Base-by-base conservation (phyloP, 371 early-diverging fungal species). In the Rhizopus sp. region DNA sequence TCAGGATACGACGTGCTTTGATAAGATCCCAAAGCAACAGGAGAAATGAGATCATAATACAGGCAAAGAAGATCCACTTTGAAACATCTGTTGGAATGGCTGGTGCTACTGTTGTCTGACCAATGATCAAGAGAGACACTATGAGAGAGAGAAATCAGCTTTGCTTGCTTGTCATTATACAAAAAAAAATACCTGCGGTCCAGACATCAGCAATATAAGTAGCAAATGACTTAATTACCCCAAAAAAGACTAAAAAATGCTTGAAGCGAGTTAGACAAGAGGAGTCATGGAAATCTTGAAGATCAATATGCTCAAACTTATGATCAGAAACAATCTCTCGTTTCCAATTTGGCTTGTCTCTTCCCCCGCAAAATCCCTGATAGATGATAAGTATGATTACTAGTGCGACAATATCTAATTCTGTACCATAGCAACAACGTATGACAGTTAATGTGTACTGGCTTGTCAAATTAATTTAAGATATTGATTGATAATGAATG, bases 301-400 rank as follows among this genome's bases (percentile, higher is more conserved):
- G 81, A 60, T 94, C 85, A 52, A 95, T 77, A 73, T 85, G 88
- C 64, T 92, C 93, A 64, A 95, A 92, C 70, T 88, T 90, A 77
- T 94, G 93, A 69, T 91, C 93, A 57, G 79, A 80, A 37, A 91
- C 84, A 41, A 80, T 70, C 70, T 93, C 93, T 47, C 90, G 79
- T 71, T 93, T 88, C 93, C 93, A 93, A 51, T 78, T 72, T 9
- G 83, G 81, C 29, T 77, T 75, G 62, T 59, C 46, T 15, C 42
- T 60, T 57, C 50, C 41, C 4, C 40, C 41, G 42, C 54, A 44
- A 48, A 55, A 62, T 16, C 55, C 60, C 54, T 60, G 0, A 48
- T 31, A 7, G 13, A 12, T 31, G 1, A 30, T 31, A 29, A 10
- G 15, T 48, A 29, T 31, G 48, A 31, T 12, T 31, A n/a, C 5